A percentile compares a stretch with the other conserved stretches of the same genome.
Conservation (phyloP, 805 yeast genomes). For the Candida krabiensis region DNA sequence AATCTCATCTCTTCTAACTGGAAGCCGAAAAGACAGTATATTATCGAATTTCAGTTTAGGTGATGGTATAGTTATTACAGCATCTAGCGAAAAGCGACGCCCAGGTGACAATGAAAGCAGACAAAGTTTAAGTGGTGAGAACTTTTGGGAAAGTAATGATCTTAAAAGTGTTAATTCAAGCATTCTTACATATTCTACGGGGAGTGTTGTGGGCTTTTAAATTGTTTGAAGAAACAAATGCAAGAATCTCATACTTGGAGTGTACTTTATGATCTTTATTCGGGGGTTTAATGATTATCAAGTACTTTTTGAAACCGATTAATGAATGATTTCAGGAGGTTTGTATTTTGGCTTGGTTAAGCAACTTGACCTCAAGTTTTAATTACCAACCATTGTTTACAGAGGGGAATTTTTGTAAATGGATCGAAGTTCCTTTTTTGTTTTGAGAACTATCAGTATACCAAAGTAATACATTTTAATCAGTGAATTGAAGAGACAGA, state of each 20-base stretch:
- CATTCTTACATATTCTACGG: constrained; percentile 25
- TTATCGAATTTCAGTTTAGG: constrained; percentile 14
- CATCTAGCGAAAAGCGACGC: constrained; percentile 4
- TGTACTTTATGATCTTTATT: too few species aligned
- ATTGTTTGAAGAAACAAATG: too few species aligned
- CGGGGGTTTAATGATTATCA: not conserved
- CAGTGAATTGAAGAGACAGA: too few species aligned
- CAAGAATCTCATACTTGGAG: too few species aligned
- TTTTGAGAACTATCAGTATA: too few species aligned
- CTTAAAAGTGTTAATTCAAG: constrained; percentile 26
- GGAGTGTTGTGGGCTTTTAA: constrained; percentile 28
- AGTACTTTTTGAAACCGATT: too few species aligned
- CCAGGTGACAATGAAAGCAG: constrained; percentile 3
- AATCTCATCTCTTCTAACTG: not conserved
- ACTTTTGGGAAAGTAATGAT: constrained; percentile 26
- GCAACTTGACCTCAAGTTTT: too few species aligned
- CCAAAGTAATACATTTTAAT: too few species aligned
- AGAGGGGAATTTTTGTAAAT: not conserved
- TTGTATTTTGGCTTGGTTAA: too few species aligned
- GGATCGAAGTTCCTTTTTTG: too few species aligned
- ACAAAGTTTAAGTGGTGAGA: constrained; percentile 7
- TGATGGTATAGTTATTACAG: constrained; percentile 1
- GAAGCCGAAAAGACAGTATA: constrained; percentile 17
- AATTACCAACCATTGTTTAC: not conserved
- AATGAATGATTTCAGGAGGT: too few species aligned